Conservation (phyloP, 2,329 filamentous ascomycete genomes). For the Pseudogymnoascus sp. region DNA sequence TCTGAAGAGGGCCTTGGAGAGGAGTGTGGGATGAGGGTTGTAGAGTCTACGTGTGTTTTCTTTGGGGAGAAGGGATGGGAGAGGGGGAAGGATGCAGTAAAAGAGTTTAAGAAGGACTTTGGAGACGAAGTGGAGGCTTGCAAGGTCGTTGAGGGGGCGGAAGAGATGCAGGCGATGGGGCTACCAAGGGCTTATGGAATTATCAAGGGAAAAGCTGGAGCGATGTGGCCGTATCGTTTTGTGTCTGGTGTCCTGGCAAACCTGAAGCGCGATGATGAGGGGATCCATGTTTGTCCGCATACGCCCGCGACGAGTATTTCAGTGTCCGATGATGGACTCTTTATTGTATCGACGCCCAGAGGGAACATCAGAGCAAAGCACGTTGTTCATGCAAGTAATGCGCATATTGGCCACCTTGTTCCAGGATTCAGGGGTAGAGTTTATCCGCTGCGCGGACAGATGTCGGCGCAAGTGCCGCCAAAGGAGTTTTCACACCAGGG, state of each 20-base stretch:
- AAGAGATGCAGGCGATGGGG: constrained; percentile 15
- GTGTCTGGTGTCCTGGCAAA: constrained; percentile 37
- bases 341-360: constrained; percentile 36
- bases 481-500: constrained; percentile 24
- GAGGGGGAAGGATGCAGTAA: background rate
- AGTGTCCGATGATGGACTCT: constrained; percentile 25
- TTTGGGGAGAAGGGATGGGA: background rate
- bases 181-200: constrained; percentile 20
- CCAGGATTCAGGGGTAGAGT: constrained; percentile 39
- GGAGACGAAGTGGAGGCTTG: background rate
- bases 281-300: constrained; percentile 28
- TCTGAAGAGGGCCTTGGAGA: background rate
- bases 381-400: constrained; percentile 52
- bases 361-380: constrained; percentile 39
- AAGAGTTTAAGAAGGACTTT: background rate
- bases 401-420: constrained; percentile 42
- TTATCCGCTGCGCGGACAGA: constrained; percentile 39
- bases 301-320: constrained; percentile 29
- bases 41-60: background rate
- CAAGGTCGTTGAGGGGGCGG: background rate
- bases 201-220: constrained; percentile 32
- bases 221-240: constrained; percentile 44
- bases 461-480: constrained; percentile 42
- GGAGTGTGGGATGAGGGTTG: constrained; percentile 1
- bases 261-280: background rate